Evolutionary conservation across 768 basidiomycete genomes (phyloP).

Genomic region (Auricularia auricula-judae): DNA sequence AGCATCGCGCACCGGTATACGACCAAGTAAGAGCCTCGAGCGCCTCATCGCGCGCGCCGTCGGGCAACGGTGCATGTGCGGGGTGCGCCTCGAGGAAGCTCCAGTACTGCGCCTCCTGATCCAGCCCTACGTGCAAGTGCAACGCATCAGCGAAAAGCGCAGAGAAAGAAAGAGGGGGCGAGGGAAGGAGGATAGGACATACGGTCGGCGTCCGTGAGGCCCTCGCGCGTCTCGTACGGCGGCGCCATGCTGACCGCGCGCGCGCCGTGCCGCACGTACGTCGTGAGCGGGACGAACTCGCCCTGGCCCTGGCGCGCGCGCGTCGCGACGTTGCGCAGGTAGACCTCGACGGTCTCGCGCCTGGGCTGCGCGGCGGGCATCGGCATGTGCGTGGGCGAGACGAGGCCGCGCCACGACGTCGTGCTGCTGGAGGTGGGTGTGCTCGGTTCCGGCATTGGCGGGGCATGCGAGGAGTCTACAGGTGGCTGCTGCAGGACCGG

Average conservation of each 20-base stretch:
- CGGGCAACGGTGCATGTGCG: constrained; percentile 50
- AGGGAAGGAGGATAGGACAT: constrained; percentile 11
- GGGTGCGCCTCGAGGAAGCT: constrained; percentile 70
- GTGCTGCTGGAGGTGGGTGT: background rate
- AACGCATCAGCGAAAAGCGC: background rate
- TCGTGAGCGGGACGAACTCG: constrained; percentile 1
- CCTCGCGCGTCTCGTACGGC: background rate
- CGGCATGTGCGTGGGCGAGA: background rate
- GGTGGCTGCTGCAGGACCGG: background rate
- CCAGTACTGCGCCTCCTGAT: constrained; percentile 76
- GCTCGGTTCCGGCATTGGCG: background rate
- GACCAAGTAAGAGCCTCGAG: constrained; percentile 71
- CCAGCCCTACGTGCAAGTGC: constrained; percentile 39
- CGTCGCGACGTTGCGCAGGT: background rate
- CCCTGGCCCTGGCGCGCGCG: background rate
- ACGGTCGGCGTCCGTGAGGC: constrained; percentile 29
- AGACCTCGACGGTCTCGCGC: background rate
- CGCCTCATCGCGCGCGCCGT: constrained; percentile 51
- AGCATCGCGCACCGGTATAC: constrained; percentile 45
- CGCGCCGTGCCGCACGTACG: constrained; percentile 9
- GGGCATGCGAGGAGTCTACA: background rate
- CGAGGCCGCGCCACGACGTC: background rate
- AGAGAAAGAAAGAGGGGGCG: background rate
- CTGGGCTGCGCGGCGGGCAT: background rate
- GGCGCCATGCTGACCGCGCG: background rate